Conservation (phyloP, 2,329 filamentous ascomycete species). For the Geosmithia flava region DNA sequence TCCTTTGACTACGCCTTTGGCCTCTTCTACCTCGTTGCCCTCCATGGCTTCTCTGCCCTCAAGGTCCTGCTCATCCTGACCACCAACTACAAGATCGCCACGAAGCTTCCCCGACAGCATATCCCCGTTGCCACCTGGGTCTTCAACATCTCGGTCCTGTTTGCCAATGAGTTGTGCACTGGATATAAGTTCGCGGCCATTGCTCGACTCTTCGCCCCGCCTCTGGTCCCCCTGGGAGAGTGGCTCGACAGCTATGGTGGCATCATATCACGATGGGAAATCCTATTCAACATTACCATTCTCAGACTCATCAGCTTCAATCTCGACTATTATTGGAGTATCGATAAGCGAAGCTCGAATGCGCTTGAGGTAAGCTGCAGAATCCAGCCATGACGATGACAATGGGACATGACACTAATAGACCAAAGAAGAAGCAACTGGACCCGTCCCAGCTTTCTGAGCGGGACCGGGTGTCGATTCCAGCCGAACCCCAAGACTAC, state of each 20-base stretch:
- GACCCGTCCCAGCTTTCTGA: constrained; percentile 82
- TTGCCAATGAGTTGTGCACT: constrained; percentile 73
- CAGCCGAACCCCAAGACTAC: constrained; percentile 61
- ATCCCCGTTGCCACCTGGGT: constrained; percentile 72
- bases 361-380: constrained; percentile 62
- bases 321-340: constrained; percentile 90
- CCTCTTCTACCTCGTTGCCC: constrained; percentile 58
- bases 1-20: constrained; percentile 79
- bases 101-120: constrained; percentile 53
- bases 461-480: constrained; percentile 67
- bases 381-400: not conserved
- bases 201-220: constrained; percentile 34
- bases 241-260: constrained; percentile 73
- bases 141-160: constrained; percentile 77
- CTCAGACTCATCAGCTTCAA: constrained; percentile 93
- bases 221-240: constrained; percentile 47
- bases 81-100: constrained; percentile 72
- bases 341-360: constrained; percentile 49
- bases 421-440: constrained; percentile 89
- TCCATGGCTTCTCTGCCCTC: constrained; percentile 76
- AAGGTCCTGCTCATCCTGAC: constrained; percentile 76
- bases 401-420: constrained; percentile 37
- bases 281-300: constrained; percentile 95
- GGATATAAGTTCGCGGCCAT: constrained; percentile 65
- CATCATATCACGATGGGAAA: constrained; percentile 82